These are phyloP conservation scores for Alternaria brassicicola DNA, from an alignment of 2,329 filamentous ascomycete genomes.

Conservation along the genomic window DNA sequence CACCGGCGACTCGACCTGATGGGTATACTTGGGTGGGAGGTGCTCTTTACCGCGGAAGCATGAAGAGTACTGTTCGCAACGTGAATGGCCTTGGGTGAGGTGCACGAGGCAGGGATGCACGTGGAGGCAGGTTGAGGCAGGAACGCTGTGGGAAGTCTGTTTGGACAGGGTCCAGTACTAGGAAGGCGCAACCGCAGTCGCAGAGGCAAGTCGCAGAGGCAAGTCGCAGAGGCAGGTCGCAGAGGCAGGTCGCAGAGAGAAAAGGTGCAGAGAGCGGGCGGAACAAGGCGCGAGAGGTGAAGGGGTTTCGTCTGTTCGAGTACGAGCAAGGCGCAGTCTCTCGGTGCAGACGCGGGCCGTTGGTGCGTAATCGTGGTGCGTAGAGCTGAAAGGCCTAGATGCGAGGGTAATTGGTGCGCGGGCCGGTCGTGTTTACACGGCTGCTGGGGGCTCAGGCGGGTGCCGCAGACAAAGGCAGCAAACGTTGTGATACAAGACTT, in stretches of 20 bases:
- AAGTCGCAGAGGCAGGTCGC: slow-evolving; percentile 6
- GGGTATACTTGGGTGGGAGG: slow-evolving; percentile 6
- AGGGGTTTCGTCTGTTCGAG: background rate
- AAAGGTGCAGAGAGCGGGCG: too few species aligned
- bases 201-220: slow-evolving; percentile 7
- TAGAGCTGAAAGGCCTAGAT: slow-evolving; percentile 19
- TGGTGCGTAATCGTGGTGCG: slow-evolving; percentile 19
- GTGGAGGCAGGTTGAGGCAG: slow-evolving; percentile 9
- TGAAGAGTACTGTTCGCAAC: slow-evolving; percentile 7
- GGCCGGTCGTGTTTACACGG: slow-evolving; percentile 9
- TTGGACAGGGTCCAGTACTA: slow-evolving; percentile 20
- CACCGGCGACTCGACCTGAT: slow-evolving; percentile 17
- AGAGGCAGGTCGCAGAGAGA: slow-evolving; percentile 7
- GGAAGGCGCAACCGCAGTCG: slow-evolving; percentile 5
- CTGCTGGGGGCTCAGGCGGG: slow-evolving; percentile 2
- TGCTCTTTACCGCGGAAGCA: slow-evolving; percentile 20
- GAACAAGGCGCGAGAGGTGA: background rate
- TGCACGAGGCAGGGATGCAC: slow-evolving; percentile 16
- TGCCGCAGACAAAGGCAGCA: background rate
- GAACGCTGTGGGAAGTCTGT: slow-evolving; percentile 28
- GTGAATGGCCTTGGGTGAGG: background rate
- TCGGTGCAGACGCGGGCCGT: slow-evolving; percentile 1
- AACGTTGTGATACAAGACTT: background rate
- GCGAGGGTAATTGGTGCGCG: slow-evolving; percentile 19
- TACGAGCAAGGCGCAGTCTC: slow-evolving; percentile 18